These are phyloP conservation scores for Tilletia setariae DNA, from an alignment of 1,284 basidiomycete genomes.

Conservation along the genomic window DNA sequence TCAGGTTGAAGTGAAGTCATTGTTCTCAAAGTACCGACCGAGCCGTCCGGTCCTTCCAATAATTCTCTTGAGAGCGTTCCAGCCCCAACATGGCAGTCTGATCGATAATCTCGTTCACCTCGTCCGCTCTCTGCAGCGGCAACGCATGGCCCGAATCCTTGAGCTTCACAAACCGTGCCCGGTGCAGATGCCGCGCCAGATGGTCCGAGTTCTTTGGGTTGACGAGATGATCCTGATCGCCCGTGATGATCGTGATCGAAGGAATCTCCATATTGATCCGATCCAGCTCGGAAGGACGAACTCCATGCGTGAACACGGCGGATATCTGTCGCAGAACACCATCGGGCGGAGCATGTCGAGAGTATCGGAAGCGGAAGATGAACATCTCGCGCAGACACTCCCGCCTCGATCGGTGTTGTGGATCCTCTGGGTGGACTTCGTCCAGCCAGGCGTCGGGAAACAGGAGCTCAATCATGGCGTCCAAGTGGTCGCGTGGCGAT, in stretches of 20 bases:
- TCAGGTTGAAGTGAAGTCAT: no score
- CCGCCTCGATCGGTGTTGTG: background rate
- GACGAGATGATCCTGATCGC: slow-evolving; percentile 71
- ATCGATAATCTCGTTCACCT: slow-evolving; percentile 26
- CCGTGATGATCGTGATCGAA: slow-evolving; percentile 68
- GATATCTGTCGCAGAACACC: slow-evolving; percentile 73
- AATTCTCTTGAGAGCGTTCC: background rate
- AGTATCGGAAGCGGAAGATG: slow-evolving; percentile 61
- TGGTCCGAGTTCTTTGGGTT: slow-evolving; percentile 62
- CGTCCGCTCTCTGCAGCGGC: slow-evolving; percentile 59
- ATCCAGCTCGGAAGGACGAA: slow-evolving; percentile 62
- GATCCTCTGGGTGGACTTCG: background rate
- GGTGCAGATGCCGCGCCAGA: slow-evolving; percentile 66
- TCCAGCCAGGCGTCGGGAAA: slow-evolving; percentile 63
- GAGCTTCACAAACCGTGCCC: slow-evolving; percentile 68
- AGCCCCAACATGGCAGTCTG: background rate
- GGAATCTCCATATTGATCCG: slow-evolving; percentile 63
- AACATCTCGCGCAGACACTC: slow-evolving; percentile 57
- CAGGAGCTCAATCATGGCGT: slow-evolving; percentile 65
- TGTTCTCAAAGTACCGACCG: no score
- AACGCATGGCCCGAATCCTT: slow-evolving; percentile 68
- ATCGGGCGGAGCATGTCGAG: slow-evolving; percentile 63
- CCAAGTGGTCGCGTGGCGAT: slow-evolving; percentile 60
- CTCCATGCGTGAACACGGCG: slow-evolving; percentile 69
- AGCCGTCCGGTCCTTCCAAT: no score